Evolutionary conservation across 164 flowering plant species (phyloP), one percentile per base, ranked within the genome.

Genomic region (Vitis labrusca): DNA sequence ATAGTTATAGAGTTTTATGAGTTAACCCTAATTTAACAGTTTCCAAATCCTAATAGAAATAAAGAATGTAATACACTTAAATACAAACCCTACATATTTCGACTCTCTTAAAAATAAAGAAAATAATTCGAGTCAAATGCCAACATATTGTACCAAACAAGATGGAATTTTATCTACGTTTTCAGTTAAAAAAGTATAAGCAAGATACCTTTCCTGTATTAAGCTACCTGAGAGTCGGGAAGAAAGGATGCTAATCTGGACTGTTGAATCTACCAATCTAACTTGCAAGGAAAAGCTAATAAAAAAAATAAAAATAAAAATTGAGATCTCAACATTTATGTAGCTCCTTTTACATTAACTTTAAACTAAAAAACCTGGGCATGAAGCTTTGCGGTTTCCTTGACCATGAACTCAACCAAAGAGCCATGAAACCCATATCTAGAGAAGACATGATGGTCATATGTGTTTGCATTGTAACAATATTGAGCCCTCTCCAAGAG

Each of bases 241-340:
- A 89, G 77, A 89, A 89, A 47, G 94, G 84, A 72, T 86, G 91
- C 69, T 89, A 89, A 64, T 89, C 91, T 1, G 94, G 90, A 76
- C 85, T 84, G 62, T 77, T 78, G 75, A 83, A 89, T 76, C 91
- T 78, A 57, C 91, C 94, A 60, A 86, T 85, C 91, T 89, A 62
- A 47, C 53, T 9, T 64, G 44, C 23, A 73, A 52, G 7, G 49
- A 16, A 69, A 52, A 37, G 7, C 1, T 19, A 66, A 56, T 66
- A 16, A 64, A 64, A 17, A 23, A 23, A 23, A 23, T 12, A 19
- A 30, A 13, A 8, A 5, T 32, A 54, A 47, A 13, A 5, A 32
- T 32, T 32, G 44, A 32, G 44, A 32, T 3, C 6, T 32, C 44
- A 32, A 32, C 44, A 32, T 12, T 66, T 10, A 3, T 14, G 11